Evolutionary conservation across 1,284 basidiomycete genomes (phyloP).

Genomic region (Ceratobasidium papillatum): DNA sequence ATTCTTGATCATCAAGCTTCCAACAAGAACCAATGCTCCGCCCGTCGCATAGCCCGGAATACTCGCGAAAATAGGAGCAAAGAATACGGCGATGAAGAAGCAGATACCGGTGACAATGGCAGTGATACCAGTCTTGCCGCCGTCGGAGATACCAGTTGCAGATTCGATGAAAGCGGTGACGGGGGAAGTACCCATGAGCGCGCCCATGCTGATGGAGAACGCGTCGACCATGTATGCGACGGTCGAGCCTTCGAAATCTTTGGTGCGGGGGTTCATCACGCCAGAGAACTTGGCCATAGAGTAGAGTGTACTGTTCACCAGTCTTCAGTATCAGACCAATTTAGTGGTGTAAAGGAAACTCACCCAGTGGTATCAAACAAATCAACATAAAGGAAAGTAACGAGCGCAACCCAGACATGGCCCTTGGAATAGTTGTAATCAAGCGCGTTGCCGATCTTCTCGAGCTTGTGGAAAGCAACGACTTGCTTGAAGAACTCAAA

Average conservation of each 20-base stretch:
- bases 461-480: slow-evolving; percentile 75
- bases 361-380: slow-evolving; percentile 68
- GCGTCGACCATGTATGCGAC: slow-evolving; percentile 79
- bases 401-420: slow-evolving; percentile 85
- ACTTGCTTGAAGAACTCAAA: slow-evolving; percentile 91
- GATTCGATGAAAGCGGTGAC: slow-evolving; percentile 90
- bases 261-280: slow-evolving; percentile 81
- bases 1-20: slow-evolving; percentile 89
- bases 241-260: slow-evolving; percentile 89
- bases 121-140: slow-evolving; percentile 87
- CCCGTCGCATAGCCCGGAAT: slow-evolving; percentile 91
- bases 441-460: slow-evolving; percentile 68
- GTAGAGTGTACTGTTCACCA: slow-evolving; percentile 59
- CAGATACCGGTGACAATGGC: slow-evolving; percentile 77
- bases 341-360: background rate
- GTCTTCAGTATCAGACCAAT: background rate
- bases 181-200: slow-evolving; percentile 85
- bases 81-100: slow-evolving; percentile 90
- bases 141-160: slow-evolving; percentile 67
- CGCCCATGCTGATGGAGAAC: slow-evolving; percentile 81
- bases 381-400: slow-evolving; percentile 79
- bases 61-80: slow-evolving; percentile 88
- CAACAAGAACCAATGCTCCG: slow-evolving; percentile 85
- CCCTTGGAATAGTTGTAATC: slow-evolving; percentile 67
- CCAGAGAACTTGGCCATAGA: slow-evolving; percentile 94